These are phyloP conservation scores for Aulographum hederae DNA, from an alignment of 2,329 filamentous ascomycete species.

Conservation along the genomic window DNA sequence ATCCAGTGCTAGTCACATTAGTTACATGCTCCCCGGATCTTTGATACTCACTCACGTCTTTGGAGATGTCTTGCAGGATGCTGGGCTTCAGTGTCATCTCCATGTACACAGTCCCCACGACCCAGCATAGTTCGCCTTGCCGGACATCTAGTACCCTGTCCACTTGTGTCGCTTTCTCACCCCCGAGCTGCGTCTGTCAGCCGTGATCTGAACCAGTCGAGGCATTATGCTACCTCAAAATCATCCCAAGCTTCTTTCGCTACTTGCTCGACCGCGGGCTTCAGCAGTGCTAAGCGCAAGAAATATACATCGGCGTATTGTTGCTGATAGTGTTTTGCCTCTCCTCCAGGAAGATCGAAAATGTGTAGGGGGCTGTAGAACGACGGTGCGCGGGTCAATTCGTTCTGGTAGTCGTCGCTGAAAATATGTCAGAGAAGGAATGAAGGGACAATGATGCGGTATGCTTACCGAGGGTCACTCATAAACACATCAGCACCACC, in stretches of 20 bases:
- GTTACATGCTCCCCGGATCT: no score
- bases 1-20: conserved; percentile 54
- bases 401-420: no score
- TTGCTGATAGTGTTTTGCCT: conserved; percentile 61
- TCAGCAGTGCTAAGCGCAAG: conserved; percentile 70
- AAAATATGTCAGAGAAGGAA: no score
- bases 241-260: conserved; percentile 62
- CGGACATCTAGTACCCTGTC: conserved; percentile 88
- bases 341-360: conserved; percentile 50
- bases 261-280: conserved; percentile 59
- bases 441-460: no score
- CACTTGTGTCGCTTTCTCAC: conserved; percentile 55
- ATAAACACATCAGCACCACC: no score
- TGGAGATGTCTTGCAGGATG: conserved; percentile 84
- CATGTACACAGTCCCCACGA: conserved; percentile 89
- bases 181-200: conserved; percentile 40
- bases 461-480: no score
- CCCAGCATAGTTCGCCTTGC: conserved; percentile 91
- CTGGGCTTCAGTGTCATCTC: conserved; percentile 93
- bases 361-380: conserved; percentile 58
- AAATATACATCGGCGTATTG: conserved; percentile 99
- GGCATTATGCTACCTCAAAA: conserved; percentile 31
- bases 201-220: not conserved
- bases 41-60: conserved; percentile 69
- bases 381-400: conserved; percentile 38